phyloP scores from a whole-genome alignment of 2,329 filamentous ascomycete species.

The Alternaria postmessia region DNA sequence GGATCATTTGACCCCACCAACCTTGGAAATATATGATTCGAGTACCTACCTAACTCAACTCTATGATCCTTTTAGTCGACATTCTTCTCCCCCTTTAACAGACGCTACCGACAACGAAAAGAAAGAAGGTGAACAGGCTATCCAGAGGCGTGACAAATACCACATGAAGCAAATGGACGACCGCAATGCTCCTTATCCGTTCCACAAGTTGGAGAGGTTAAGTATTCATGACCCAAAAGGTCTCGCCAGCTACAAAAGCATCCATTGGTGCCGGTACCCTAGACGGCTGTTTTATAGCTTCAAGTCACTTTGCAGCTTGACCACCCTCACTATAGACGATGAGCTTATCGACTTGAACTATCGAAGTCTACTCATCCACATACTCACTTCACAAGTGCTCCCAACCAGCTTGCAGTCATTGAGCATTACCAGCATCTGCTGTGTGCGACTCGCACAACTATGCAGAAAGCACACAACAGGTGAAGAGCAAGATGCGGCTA shows the following conservation, averaged over 20 bases:
- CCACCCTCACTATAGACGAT: not conserved
- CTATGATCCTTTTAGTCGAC: no score
- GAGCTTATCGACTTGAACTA: not conserved
- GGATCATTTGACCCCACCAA: no score
- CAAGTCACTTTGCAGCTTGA: not conserved
- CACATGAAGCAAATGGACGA: not conserved
- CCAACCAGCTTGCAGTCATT: not conserved
- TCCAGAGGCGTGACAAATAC: not conserved
- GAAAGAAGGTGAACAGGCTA: not conserved
- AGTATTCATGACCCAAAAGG: not conserved
- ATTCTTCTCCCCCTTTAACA: no score
- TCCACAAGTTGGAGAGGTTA: not conserved
- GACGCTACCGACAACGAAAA: not conserved
- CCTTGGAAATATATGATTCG: no score
- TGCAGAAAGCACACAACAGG: not conserved
- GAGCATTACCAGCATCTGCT: not conserved
- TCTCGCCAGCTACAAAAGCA: accelerated
- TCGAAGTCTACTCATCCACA: accelerated
- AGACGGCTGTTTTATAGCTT: not conserved
- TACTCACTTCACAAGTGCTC: not conserved
- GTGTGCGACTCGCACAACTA: not conserved
- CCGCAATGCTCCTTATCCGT: not conserved
- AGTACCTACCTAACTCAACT: no score
- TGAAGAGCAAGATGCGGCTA: not conserved
- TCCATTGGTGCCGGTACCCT: not conserved